Base-by-base conservation (phyloP, 2,329 filamentous ascomycete species). In the Exophiala aquamarina region DNA sequence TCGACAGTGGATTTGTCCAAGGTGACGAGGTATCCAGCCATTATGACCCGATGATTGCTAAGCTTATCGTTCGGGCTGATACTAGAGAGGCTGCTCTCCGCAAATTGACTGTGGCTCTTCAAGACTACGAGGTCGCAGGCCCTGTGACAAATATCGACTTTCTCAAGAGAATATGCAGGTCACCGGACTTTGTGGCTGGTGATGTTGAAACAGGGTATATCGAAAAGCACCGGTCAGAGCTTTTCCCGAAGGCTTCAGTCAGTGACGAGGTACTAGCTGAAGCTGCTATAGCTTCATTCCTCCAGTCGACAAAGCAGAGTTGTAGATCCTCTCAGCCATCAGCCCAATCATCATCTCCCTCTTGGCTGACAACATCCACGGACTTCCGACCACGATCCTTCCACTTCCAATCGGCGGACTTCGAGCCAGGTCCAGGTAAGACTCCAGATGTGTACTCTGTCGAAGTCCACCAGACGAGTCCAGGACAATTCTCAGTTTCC, bases 1-100 rank as follows among this genome's bases (percentile, higher is more conserved):
- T 98, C 56, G 93, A 98, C 62, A 90, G 91, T 36, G 93, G 93
- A 1, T 97, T 97, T 65, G 81, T 91, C 13, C 79, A 90, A 58
- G 93, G 93, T 19, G 92, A 95, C 64, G 89, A 89, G 54, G 88
- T 98, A 2, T 94, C 91, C 0, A 89, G 92, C 49, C 88, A 93
- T 44, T 98, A 98, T 67, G 93, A 98, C 60, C 93, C 93, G 20
- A 98, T 98, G 93, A 95, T 98, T 58, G 89, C 93, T 35, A 98
- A 98, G 71, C 79, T 98, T 42, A 98, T 98, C 59, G 89, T 97
- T 4, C 82, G 88, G 48, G 93, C 88, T 1, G 79, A 82, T 13
- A 86, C 86, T 47, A 80, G 93, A 50, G 80, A 86, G 63, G 85
- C 87, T 19, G 89, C 91, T 3, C 85, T 98, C 40, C 83, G 87